Percentiles rank a stretch among this genome's conserved stretches.
Conservation (phyloP, 1,284 basidiomycete genomes). For the Sanghuangporus sanghuang region DNA sequence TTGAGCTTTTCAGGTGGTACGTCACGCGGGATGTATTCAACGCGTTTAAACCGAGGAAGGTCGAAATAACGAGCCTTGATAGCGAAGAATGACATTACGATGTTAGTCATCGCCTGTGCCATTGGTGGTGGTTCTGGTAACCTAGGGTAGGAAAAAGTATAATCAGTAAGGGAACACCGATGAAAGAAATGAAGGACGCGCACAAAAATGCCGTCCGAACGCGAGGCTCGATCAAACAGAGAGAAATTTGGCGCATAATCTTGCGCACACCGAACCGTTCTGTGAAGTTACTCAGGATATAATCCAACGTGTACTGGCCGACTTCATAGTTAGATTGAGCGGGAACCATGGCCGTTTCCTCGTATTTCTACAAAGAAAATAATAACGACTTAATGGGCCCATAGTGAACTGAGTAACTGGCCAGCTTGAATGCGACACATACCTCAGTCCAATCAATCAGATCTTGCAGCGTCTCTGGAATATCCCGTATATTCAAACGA, state of each 20-base stretch:
- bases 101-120: constrained; percentile 24
- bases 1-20: not conserved
- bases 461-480: constrained; percentile 34
- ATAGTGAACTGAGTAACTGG: not conserved
- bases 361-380: constrained; percentile 31
- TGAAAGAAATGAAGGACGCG: not conserved
- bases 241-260: constrained; percentile 28
- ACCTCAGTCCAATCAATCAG: constrained; percentile 34
- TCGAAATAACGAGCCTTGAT: constrained; percentile 32
- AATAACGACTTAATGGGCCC: not conserved
- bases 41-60: constrained; percentile 29
- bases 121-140: not conserved
- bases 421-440: constrained; percentile 5
- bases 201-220: constrained; percentile 25
- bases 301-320: constrained; percentile 32
- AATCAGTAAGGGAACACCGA: not conserved
- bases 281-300: constrained; percentile 34
- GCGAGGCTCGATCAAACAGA: constrained; percentile 35
- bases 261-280: constrained; percentile 31
- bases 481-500: constrained; percentile 38
- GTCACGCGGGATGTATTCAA: not conserved
- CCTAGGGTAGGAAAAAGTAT: not conserved
- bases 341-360: constrained; percentile 35
- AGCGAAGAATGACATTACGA: constrained; percentile 22
- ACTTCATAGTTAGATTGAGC: constrained; percentile 34